Percentiles rank a stretch among this genome's conserved stretches.
Evolutionary conservation across 2,329 filamentous ascomycete genomes (phyloP).

Genomic region (Scytalidium sp.): DNA sequence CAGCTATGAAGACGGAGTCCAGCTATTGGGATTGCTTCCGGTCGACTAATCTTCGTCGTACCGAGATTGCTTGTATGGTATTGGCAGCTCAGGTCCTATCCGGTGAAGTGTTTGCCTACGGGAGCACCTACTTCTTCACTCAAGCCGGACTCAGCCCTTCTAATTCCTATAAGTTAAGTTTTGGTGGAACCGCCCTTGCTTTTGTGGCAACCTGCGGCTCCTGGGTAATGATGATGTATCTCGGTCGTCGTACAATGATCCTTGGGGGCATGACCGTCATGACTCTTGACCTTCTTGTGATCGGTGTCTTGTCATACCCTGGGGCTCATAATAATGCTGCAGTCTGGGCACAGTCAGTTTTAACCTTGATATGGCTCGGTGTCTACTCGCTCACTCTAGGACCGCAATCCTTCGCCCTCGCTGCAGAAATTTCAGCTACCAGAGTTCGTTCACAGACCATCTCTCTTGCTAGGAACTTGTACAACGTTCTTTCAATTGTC

Average conservation of each 20-base stretch:
- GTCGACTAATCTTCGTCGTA: slow-evolving; percentile 41
- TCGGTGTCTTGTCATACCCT: slow-evolving; percentile 4
- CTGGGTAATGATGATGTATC: slow-evolving; percentile 2
- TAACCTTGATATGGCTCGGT: slow-evolving; percentile 78
- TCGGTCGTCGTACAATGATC: slow-evolving; percentile 4
- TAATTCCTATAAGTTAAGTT: slow-evolving; percentile 49
- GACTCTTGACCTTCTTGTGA: slow-evolving; percentile 1
- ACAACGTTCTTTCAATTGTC: slow-evolving; percentile 71
- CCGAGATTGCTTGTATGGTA: slow-evolving; percentile 51
- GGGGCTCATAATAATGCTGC: not conserved
- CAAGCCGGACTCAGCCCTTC: slow-evolving; percentile 46
- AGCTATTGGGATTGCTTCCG: slow-evolving; percentile 46
- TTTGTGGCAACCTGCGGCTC: slow-evolving; percentile 43
- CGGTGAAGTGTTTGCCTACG: slow-evolving; percentile 59
- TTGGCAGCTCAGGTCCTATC: slow-evolving; percentile 60
- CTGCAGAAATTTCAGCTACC: slow-evolving; percentile 71
- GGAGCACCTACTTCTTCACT: slow-evolving; percentile 57
- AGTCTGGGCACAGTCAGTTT: slow-evolving; percentile 41
- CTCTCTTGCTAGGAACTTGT: slow-evolving; percentile 71
- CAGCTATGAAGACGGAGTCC: slow-evolving; percentile 34
- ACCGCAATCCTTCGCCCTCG: slow-evolving; percentile 67
- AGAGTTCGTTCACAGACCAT: slow-evolving; percentile 86
- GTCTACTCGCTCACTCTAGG: slow-evolving; percentile 82
- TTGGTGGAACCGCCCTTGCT: slow-evolving; percentile 42
- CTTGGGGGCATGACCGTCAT: slow-evolving; percentile 3